phyloP scores from a whole-genome alignment of 371 early-diverging fungal species.

The Capillidium heterosporum region DNA sequence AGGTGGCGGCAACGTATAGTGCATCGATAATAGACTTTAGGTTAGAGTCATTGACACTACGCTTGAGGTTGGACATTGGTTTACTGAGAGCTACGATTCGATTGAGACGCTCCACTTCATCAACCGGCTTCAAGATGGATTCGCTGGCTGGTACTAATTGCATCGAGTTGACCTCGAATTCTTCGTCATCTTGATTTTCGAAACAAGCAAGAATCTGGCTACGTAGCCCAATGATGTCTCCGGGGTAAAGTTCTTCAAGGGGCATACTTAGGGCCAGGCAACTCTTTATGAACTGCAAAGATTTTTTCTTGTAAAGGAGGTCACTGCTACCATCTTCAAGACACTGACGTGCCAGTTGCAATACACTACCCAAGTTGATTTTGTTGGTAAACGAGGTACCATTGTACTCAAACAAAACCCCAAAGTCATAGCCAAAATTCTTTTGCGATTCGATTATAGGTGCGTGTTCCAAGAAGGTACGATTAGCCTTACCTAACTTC shows the following conservation, averaged over 20 bases:
- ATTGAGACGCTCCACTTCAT: no score
- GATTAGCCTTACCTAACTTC: conserved; percentile 87
- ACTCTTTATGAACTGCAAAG: background rate
- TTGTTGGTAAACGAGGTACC: conserved; percentile 18
- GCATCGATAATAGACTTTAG: conserved; percentile 37
- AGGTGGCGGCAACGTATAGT: conserved; percentile 42
- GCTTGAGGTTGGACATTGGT: conserved; percentile 12
- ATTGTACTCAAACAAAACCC: conserved; percentile 41
- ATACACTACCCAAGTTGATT: conserved; percentile 38
- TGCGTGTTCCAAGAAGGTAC: conserved; percentile 52
- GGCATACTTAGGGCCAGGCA: background rate
- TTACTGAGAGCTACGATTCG: background rate
- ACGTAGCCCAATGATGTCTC: background rate
- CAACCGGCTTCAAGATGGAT: no score
- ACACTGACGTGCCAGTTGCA: conserved; percentile 27
- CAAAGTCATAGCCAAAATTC: conserved; percentile 36
- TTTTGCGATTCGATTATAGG: background rate
- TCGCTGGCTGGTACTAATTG: no score
- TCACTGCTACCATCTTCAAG: background rate
- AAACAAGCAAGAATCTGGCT: background rate
- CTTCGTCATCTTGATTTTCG: background rate
- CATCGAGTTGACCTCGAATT: background rate
- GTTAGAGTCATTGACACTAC: conserved; percentile 44
- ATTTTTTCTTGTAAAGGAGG: background rate
- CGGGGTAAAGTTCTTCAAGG: background rate